Evolutionary conservation across 2,329 filamentous ascomycete genomes (phyloP).

Genomic region (Amesomyces nigricolor): DNA sequence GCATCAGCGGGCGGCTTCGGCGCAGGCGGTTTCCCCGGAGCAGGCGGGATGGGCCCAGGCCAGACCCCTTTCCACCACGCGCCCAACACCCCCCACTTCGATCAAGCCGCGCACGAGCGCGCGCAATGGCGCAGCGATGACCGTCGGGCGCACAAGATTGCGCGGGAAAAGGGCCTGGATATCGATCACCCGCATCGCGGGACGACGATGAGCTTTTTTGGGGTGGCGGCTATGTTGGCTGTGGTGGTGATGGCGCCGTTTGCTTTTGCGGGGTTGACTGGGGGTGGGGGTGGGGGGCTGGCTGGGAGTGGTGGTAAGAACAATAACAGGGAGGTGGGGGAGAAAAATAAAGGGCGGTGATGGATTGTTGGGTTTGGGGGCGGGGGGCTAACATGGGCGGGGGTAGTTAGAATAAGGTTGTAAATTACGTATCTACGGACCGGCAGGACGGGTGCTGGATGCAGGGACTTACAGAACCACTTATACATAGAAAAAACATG

Average conservation of each 20-base stretch:
- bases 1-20: background rate
- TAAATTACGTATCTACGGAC: too few relatives aligned
- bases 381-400: too few relatives aligned
- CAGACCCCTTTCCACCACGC: slow-evolving; percentile 41
- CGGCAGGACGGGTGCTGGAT: too few relatives aligned
- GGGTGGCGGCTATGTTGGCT: slow-evolving; percentile 43
- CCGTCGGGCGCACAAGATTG: slow-evolving; percentile 34
- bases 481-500: background rate
- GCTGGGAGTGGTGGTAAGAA: too few relatives aligned
- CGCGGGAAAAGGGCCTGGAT: slow-evolving; percentile 25
- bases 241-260: slow-evolving; percentile 44
- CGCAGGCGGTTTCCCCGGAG: slow-evolving; percentile 22
- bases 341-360: too few relatives aligned
- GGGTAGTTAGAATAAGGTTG: too few relatives aligned
- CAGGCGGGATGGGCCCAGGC: slow-evolving; percentile 55
- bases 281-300: background rate
- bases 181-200: slow-evolving; percentile 39
- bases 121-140: slow-evolving; percentile 45
- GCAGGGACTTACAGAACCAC: too few relatives aligned
- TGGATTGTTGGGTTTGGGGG: too few relatives aligned
- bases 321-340: background rate
- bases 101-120: slow-evolving; percentile 63
- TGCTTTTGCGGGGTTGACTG: slow-evolving; percentile 31
- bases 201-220: slow-evolving; percentile 43
- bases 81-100: slow-evolving; percentile 67